phyloP scores from a whole-genome alignment of 225 moss, liverwort and hornwort genomes.

The Anthoceros angustus region DNA sequence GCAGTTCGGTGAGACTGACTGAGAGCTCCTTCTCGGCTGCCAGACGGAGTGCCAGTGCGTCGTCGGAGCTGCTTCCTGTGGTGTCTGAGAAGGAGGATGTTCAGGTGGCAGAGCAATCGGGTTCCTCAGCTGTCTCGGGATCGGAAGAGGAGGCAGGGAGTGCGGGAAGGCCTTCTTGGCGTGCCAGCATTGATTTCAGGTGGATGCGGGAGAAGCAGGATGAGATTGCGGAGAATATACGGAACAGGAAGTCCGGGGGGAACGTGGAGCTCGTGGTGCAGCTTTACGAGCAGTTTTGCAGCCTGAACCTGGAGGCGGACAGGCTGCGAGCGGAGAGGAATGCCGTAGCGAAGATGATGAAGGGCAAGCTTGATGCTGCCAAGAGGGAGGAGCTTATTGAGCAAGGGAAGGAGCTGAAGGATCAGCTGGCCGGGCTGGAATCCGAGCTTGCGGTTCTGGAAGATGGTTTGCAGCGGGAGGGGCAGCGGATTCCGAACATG shows the following conservation, averaged over 20 bases:
- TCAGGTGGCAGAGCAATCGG: not conserved
- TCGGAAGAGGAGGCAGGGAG: constrained; percentile 2
- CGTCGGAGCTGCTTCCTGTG: not conserved
- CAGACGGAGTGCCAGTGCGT: not conserved
- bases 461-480: constrained; percentile 76
- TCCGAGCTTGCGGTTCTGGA: constrained; percentile 41
- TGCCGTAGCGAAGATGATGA: constrained; percentile 72
- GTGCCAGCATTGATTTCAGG: constrained; percentile 97
- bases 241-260: constrained; percentile 65
- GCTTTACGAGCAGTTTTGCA: constrained; percentile 76
- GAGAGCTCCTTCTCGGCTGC: not conserved
- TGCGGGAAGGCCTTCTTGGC: constrained; percentile 55
- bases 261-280: constrained; percentile 85
- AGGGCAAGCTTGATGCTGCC: constrained; percentile 64
- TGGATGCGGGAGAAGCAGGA: constrained; percentile 86
- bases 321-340: constrained; percentile 93
- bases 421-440: constrained; percentile 77
- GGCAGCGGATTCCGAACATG: constrained; percentile 87
- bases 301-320: constrained; percentile 66
- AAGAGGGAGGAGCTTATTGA: constrained; percentile 69
- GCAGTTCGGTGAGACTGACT: too few species aligned
- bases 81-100: not conserved
- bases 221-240: constrained; percentile 50
- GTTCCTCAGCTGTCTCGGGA: not conserved
- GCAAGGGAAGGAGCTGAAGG: constrained; percentile 78